phyloP scores from a whole-genome alignment of 1,284 basidiomycete species.

The Cutaneotrichosporon cyanovorans region DNA sequence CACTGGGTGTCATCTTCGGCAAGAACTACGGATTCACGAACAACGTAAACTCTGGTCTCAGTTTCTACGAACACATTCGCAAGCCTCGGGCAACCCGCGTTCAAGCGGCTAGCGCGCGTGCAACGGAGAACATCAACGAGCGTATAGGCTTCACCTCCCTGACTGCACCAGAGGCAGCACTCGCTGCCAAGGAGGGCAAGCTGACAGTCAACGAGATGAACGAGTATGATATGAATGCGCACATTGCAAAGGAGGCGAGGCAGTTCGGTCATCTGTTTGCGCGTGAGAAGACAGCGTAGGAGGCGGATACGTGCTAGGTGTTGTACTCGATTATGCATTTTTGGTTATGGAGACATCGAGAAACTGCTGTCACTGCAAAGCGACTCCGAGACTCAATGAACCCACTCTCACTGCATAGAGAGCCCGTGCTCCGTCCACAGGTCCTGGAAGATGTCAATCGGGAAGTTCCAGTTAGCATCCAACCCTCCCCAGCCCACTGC shows the following conservation, averaged over 20 bases:
- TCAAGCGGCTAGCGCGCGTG: conserved; percentile 35
- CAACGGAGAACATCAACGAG: conserved; percentile 45
- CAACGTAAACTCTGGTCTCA: conserved; percentile 33
- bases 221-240: conserved; percentile 31
- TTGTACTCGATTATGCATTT: not conserved
- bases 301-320: not conserved
- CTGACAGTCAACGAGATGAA: conserved; percentile 38
- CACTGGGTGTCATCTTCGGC: conserved; percentile 34
- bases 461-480: too few relatives aligned
- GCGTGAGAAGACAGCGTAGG: too few relatives aligned
- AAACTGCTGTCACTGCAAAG: too few relatives aligned
- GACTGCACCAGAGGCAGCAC: conserved; percentile 22
- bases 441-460: too few relatives aligned
- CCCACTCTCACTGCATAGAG: too few relatives aligned
- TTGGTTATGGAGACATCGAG: too few relatives aligned
- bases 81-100: conserved; percentile 45
- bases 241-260: conserved; percentile 19
- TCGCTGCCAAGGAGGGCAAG: conserved; percentile 39
- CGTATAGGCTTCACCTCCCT: conserved; percentile 45
- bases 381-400: too few relatives aligned
- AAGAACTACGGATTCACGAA: conserved; percentile 30
- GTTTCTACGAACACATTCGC: conserved; percentile 42
- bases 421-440: too few relatives aligned
- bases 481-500: too few relatives aligned
- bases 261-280: conserved; percentile 9